phyloP scores from a whole-genome alignment of 2,329 filamentous ascomycete species.

The Penicillium brasilianum region DNA sequence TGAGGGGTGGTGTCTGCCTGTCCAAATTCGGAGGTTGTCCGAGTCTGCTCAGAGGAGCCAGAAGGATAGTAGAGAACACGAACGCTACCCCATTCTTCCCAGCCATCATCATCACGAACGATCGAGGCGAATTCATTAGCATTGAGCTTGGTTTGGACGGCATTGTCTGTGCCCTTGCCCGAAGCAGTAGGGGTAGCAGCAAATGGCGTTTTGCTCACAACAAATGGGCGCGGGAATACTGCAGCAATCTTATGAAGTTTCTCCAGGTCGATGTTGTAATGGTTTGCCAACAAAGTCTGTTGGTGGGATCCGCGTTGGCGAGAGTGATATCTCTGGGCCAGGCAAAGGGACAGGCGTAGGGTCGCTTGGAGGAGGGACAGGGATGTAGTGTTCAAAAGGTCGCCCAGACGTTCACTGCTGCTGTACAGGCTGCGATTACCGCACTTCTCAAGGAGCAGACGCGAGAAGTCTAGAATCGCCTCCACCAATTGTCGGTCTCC shows the following conservation, averaged over 20 bases:
- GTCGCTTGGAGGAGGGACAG: conserved; percentile 77
- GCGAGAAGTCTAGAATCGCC: conserved; percentile 80
- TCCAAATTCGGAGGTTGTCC: conserved; percentile 37
- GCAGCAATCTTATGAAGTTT: conserved; percentile 81
- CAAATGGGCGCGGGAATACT: conserved; percentile 77
- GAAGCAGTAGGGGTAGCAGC: conserved; percentile 58
- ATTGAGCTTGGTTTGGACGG: conserved; percentile 60
- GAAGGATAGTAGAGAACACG: conserved; percentile 76
- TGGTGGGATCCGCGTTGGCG: conserved; percentile 78
- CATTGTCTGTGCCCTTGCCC: conserved; percentile 79
- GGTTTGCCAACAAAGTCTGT: conserved; percentile 75
- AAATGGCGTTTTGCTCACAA: conserved; percentile 57
- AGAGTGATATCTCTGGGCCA: conserved; percentile 91
- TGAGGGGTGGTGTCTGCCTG: conserved; percentile 46
- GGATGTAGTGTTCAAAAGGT: conserved; percentile 85
- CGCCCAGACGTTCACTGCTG: conserved; percentile 87
- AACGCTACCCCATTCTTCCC: conserved; percentile 81
- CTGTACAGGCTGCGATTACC: conserved; percentile 96
- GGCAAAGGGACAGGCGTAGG: conserved; percentile 78
- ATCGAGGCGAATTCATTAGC: conserved; percentile 85
- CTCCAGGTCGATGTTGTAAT: conserved; percentile 76
- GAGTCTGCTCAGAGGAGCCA: conserved; percentile 42
- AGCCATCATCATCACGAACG: conserved; percentile 63
- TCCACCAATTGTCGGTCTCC: conserved; percentile 83
- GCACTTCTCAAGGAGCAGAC: conserved; percentile 88